Evolutionary conservation across 2,329 filamentous ascomycete species (phyloP).

Genomic region (Penicillium sp.): DNA sequence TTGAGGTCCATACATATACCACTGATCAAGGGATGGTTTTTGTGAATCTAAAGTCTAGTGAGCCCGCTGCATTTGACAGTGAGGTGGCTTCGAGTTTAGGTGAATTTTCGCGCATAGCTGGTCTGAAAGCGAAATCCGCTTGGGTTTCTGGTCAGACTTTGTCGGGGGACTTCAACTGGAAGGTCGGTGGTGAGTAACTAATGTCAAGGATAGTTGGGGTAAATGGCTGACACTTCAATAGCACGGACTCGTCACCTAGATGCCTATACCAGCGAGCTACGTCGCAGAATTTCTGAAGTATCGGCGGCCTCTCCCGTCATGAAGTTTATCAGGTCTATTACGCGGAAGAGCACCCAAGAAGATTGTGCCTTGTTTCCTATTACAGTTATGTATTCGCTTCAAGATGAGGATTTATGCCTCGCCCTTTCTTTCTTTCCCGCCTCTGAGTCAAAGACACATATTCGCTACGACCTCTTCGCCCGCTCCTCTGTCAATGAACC

Average conservation of each 20-base stretch:
- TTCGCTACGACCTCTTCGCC: slow-evolving; percentile 36
- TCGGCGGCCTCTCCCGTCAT: neutral
- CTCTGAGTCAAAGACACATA: slow-evolving; percentile 24
- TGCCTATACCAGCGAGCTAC: slow-evolving; percentile 1
- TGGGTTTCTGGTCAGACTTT: slow-evolving; percentile 33
- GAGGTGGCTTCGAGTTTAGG: slow-evolving; percentile 6
- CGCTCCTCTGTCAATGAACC: neutral
- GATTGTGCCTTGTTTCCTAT: slow-evolving; percentile 24
- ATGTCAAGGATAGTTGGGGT: neutral
- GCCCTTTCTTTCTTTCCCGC: slow-evolving; percentile 30
- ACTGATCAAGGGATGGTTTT: slow-evolving; percentile 28
- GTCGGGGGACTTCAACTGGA: slow-evolving; percentile 37
- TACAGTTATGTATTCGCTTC: slow-evolving; percentile 25
- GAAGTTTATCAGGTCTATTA: slow-evolving; percentile 5
- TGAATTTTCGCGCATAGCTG: slow-evolving; percentile 14
- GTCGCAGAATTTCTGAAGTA: slow-evolving; percentile 5
- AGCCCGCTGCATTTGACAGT: slow-evolving; percentile 6
- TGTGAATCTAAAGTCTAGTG: slow-evolving; percentile 27
- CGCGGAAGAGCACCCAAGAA: neutral
- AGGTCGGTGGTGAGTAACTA: slow-evolving; percentile 28
- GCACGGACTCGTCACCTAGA: slow-evolving; percentile 8
- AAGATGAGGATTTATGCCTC: slow-evolving; percentile 21
- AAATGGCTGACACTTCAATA: neutral
- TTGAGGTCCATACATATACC: slow-evolving; percentile 37
- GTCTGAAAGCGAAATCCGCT: slow-evolving; percentile 9